Evolutionary conservation across 768 basidiomycete genomes (phyloP), one percentile per base, ranked within the genome.

Genomic region (Chalciporus piperatus): DNA sequence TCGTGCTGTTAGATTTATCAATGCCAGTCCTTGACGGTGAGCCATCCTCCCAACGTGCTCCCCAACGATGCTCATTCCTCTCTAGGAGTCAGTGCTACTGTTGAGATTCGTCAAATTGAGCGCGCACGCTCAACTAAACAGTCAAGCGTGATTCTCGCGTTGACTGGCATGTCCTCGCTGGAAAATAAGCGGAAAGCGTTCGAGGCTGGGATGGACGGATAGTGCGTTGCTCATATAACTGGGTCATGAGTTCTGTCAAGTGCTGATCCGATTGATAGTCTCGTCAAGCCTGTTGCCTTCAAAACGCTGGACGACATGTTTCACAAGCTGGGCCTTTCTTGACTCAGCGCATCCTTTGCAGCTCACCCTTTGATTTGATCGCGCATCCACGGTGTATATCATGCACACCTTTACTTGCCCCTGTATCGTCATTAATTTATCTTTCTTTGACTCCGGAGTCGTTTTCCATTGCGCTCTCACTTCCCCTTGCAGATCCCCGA

Each of bases 231-330:
- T 3, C 10, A 8, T 25, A 6, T n/a, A 48, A 6, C 4, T 4
- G 22, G 5, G 9, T 14, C 4, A 39, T 19, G 23, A n/a, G 25
- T 20, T 33, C 37, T 10, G 50, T 40, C 16, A 10, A 23, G 47
- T 35, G 16, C 20, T 52, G 19, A 59, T 39, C 22, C 37, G 22
- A 28, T 14, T 40, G 55, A 0, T 55, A 95, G 93, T 62, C 79
- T 96, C 17, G 91, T 97, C 51, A 98, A 98, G 69, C 95, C 95
- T 11, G 92, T 98, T 17, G 89, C 90, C n/a, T 89, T 98, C 73
- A 92, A 87, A 63, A 92, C 86, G 14, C 71, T 98, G 17, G 87
- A 94, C 50, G 82, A 85, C 58, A 89, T 89, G 82, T 90, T 92
- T 64, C 77, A 78, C 49, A 86, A 81, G 68, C 74, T 92, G 39